Evolutionary conservation across 2,329 filamentous ascomycete genomes (phyloP), one percentile per base, ranked within the genome.

Genomic region (Westerdykella aurantiaca): DNA sequence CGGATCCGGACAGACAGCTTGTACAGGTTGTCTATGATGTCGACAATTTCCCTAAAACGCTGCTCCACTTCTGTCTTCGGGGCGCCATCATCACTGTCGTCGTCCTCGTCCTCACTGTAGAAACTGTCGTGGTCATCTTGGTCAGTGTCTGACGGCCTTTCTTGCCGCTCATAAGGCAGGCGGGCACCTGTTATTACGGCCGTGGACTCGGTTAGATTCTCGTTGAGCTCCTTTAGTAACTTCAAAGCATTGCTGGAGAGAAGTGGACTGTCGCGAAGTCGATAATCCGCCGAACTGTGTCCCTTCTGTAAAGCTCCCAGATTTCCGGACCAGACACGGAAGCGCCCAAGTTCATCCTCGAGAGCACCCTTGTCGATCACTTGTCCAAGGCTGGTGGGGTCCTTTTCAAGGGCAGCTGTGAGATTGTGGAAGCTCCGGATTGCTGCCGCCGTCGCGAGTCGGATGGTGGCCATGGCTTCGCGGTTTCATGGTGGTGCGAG

Each of bases 21-120:
- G 47, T 68, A 68, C 2, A 67, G 53, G 29, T 66, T 64, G 46
- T 67, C 58, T 37, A 67, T 53, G 7, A 67, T 66, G 37, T 68
- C 65, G 4, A 64, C 44, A n/a, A 67, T 44, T 12, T 68, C 65
- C 21, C 48, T 47, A 39, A 64, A 64, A n/a, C 65, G 60, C 55
- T 66, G 62, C 6, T 53, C 55, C 22, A 67, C 42, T 43, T 68
- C 64, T 5, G 52, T 59, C 25, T 51, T 62, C 5, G 60, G 52
- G 13, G 46, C 44, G 5, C 42, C 50, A 2, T 45, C 38, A 16
- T 56, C 57, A 17, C 52, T 50, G 3, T 52, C 53, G 2, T 60
- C 54, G 2, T 21, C 18, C 6, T 61, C 57, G 16, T 66, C 58
- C 10, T 54, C 54, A 35, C 49, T 55, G 45, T 55, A 61, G 40